A percentile compares a stretch with the other conserved stretches of the same genome.
Evolutionary conservation across 2,329 filamentous ascomycete species (phyloP).

Genomic region (Penicillium oxalicum): DNA sequence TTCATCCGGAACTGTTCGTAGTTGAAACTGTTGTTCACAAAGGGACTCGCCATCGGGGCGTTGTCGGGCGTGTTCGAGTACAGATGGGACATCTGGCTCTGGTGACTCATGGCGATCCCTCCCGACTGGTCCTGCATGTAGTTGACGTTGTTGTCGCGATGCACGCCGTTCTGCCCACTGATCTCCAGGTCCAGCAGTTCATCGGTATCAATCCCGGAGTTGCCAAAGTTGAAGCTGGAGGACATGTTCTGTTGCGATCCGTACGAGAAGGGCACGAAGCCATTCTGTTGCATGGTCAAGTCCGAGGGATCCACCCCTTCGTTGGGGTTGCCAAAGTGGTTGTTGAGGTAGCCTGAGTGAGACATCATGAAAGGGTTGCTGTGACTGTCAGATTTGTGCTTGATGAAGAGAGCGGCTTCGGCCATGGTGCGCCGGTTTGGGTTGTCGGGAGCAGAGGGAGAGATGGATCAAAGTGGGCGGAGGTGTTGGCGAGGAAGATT

Average conservation of each 20-base stretch:
- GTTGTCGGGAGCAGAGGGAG: constrained; percentile 4
- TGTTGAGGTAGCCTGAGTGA: constrained; percentile 48
- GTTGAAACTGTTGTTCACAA: constrained; percentile 67
- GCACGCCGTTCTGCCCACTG: constrained; percentile 35
- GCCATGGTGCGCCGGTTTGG: constrained; percentile 39
- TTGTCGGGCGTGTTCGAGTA: constrained; percentile 91
- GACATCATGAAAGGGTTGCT: constrained; percentile 47
- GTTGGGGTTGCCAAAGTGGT: constrained; percentile 51
- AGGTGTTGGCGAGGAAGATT: constrained; percentile 6
- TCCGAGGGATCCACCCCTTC: constrained; percentile 77
- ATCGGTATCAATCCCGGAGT: constrained; percentile 77
- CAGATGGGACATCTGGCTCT: constrained; percentile 62
- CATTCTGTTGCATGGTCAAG: constrained; percentile 59
- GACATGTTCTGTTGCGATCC: constrained; percentile 59
- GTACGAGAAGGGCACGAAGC: constrained; percentile 53
- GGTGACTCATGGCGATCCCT: constrained; percentile 56
- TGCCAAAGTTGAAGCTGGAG: constrained; percentile 69
- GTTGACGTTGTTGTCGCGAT: constrained; percentile 31
- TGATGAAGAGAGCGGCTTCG: constrained; percentile 58
- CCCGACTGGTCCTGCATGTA: constrained; percentile 50
- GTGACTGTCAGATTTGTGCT: constrained; percentile 61
- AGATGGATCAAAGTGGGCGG: constrained; percentile 4
- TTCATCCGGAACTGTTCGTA: constrained; percentile 68
- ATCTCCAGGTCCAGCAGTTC: constrained; percentile 67
- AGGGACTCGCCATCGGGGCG: constrained; percentile 86